Conservation (phyloP, 2,329 filamentous ascomycete genomes). For the Aspergillus sojae region DNA sequence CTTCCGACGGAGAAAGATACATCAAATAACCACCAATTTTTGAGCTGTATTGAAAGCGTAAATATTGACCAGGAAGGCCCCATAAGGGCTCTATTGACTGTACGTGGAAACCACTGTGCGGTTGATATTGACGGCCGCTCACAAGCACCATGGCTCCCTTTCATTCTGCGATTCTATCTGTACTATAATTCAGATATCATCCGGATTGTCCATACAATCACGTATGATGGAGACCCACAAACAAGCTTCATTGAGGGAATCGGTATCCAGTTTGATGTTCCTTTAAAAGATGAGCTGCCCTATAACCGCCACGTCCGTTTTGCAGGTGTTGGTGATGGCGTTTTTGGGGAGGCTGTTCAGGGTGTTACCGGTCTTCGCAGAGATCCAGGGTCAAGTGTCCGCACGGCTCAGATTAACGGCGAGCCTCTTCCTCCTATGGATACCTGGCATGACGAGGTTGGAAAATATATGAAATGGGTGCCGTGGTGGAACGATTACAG, state of each 20-base stretch:
- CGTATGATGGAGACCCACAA: constrained; percentile 55
- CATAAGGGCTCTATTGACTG: constrained; percentile 53
- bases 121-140: constrained; percentile 29
- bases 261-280: constrained; percentile 41
- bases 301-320: constrained; percentile 64
- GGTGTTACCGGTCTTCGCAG: constrained; percentile 61
- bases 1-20: neutral
- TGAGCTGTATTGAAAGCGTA: neutral
- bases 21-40: neutral
- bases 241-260: constrained; percentile 58
- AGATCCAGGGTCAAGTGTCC: constrained; percentile 52
- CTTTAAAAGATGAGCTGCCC: constrained; percentile 54
- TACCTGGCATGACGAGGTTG: constrained; percentile 47
- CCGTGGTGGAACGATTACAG: constrained; percentile 62
- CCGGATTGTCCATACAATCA: constrained; percentile 57
- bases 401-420: constrained; percentile 46
- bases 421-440: constrained; percentile 5
- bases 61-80: constrained; percentile 37
- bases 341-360: constrained; percentile 61
- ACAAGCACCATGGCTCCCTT: constrained; percentile 56
- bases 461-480: constrained; percentile 57
- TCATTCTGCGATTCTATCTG: constrained; percentile 60
- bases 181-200: constrained; percentile 61
- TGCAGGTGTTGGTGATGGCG: constrained; percentile 57
- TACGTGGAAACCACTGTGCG: constrained; percentile 43